Conservation (phyloP, 2,329 filamentous ascomycete genomes). For the Curvularia lunata region DNA sequence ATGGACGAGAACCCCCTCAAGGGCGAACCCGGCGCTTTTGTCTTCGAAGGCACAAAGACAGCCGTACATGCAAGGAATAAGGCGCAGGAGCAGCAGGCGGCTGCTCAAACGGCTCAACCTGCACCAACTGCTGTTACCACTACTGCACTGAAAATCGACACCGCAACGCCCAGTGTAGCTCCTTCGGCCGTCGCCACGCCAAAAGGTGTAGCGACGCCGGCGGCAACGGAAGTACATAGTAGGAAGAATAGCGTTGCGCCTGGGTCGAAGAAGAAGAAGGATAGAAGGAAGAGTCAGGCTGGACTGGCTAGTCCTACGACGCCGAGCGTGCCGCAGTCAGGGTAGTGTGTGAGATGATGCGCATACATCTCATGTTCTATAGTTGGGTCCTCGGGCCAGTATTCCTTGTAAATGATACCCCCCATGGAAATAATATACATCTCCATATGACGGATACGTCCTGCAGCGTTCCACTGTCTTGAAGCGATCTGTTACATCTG, state of each 20-base stretch:
- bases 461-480: too few species aligned
- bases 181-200: slow-evolving; percentile 42
- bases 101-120: slow-evolving; percentile 19
- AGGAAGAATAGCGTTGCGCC: slow-evolving; percentile 37
- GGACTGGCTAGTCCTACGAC: slow-evolving; percentile 42
- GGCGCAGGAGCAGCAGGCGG: slow-evolving; percentile 37
- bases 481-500: too few species aligned
- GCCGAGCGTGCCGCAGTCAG: slow-evolving; percentile 23
- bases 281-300: slow-evolving; percentile 50
- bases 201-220: slow-evolving; percentile 30
- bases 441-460: too few species aligned
- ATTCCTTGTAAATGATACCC: slow-evolving; percentile 8
- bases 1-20: slow-evolving; percentile 69
- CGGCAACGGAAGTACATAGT: slow-evolving; percentile 24
- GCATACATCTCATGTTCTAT: neutral
- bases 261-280: slow-evolving; percentile 39
- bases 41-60: slow-evolving; percentile 57
- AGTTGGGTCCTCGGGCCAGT: neutral
- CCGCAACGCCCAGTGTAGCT: slow-evolving; percentile 30
- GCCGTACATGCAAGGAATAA: slow-evolving; percentile 51
- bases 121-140: slow-evolving; percentile 22
- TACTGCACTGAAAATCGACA: slow-evolving; percentile 26
- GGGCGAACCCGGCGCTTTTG: slow-evolving; percentile 68
- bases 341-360: neutral
- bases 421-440: slow-evolving; percentile 2